Evolutionary conservation across 1,139 yeast genomes (phyloP).

Genomic region (Ogataea hybrid): DNA sequence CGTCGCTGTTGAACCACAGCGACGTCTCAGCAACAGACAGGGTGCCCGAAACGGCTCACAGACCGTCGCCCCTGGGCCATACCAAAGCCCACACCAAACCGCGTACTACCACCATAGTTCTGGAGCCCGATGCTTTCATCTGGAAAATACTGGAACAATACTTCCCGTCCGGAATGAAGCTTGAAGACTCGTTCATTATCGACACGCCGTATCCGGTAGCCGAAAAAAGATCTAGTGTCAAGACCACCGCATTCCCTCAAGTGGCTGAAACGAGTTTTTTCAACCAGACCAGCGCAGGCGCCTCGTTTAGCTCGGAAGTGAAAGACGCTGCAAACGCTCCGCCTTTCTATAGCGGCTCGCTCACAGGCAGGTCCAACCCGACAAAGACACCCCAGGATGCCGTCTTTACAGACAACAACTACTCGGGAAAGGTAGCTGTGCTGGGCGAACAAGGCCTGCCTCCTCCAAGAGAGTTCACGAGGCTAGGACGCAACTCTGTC

Average conservation of each 20-base stretch:
- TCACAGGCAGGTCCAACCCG: slow-evolving; percentile 16
- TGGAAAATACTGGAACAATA: slow-evolving; percentile 57
- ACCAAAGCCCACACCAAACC: not conserved
- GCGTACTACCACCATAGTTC: slow-evolving; percentile 21
- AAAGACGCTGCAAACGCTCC: slow-evolving; percentile 9
- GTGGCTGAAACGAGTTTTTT: slow-evolving; percentile 4
- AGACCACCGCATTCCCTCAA: not conserved
- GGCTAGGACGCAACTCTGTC: slow-evolving; percentile 17
- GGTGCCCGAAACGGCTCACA: slow-evolving; percentile 6
- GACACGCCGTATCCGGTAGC: slow-evolving; percentile 37
- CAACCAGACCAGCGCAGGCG: slow-evolving; percentile 1
- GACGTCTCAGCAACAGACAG: slow-evolving; percentile 9
- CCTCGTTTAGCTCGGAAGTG: slow-evolving; percentile 4
- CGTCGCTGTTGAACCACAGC: slow-evolving; percentile 16
- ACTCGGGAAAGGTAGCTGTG: slow-evolving; percentile 24
- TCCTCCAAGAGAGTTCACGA: slow-evolving; percentile 25
- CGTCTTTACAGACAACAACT: slow-evolving; percentile 5
- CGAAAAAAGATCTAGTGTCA: slow-evolving; percentile 6
- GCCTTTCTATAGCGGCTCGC: slow-evolving; percentile 7
- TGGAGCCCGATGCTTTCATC: slow-evolving; percentile 67
- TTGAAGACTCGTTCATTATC: slow-evolving; percentile 65
- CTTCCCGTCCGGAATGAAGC: slow-evolving; percentile 67
- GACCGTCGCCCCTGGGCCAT: slow-evolving; percentile 3
- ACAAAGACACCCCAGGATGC: slow-evolving; percentile 22
- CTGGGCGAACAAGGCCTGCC: slow-evolving; percentile 29